Evolutionary conservation across 2,329 filamentous ascomycete species (phyloP), one percentile per base, ranked within the genome.

Genomic region (Aureobasidium sp.): DNA sequence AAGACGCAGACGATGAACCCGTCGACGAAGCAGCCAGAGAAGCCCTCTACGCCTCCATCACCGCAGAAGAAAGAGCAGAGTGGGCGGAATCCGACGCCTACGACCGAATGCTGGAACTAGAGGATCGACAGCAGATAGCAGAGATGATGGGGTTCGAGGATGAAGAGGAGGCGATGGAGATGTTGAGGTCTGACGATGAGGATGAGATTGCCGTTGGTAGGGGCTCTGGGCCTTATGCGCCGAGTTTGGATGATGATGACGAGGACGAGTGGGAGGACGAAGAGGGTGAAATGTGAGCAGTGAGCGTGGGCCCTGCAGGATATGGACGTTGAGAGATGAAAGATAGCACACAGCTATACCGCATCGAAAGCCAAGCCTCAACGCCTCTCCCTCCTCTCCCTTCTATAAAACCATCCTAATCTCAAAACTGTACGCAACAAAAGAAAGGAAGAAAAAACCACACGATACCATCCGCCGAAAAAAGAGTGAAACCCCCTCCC

Each of bases 161-260:
- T 9, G 59, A 55, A 13, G 29, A 57, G 33, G 47, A 8, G 11
- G 40, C 7, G 38, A 47, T 35, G 61, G 51, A 29, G 53, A 61
- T 54, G 58, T 37, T 59, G 57, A 49, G 37, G 43, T 60, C 54
- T 53, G 60, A 53, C 42, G 61, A 64, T 13, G 60, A 58, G 13
- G 35, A 43, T 15, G 38, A 57, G 21, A 19, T n/a, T 25, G 37
- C 21, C 19, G 17, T 25, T n/a, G 7, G 13, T 5, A 23, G 54
- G 37, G 17, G 4, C 2, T n/a, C n/a, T n/a, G n/a, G n/a, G n/a
- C 53, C 53, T 27, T 58, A 58, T 40, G 55, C 55, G 4, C 42
- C 42, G 1, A 31, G 29, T 40, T 11, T 47, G 5, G 54, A 57
- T 25, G 40, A 33, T 13, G 37, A 23, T 4, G 31, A 40, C 3